Evolutionary conservation across 352 stramenopile species (phyloP).

Genomic region (Plasmopara viticola): DNA sequence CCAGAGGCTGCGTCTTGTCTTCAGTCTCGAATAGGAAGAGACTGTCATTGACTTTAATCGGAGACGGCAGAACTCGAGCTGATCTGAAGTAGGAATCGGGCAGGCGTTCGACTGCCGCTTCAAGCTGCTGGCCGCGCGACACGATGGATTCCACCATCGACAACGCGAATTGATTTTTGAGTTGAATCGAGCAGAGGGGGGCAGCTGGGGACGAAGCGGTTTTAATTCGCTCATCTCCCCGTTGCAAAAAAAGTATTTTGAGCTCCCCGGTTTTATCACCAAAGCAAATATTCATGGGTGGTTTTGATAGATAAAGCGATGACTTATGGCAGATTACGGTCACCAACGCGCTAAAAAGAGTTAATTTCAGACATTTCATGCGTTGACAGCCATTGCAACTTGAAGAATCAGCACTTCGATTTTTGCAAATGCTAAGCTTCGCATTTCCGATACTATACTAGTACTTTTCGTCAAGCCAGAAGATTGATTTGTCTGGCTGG

Average conservation of each 20-base stretch:
- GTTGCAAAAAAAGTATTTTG: conserved; percentile 9
- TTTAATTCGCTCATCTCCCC: conserved; percentile 14
- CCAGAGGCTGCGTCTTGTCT: conserved; percentile 28
- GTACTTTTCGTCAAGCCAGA: not conserved
- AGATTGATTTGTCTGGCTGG: not conserved
- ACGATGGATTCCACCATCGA: conserved; percentile 22
- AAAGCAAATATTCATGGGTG: not conserved
- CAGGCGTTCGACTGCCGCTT: conserved; percentile 59
- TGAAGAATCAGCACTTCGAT: too few relatives aligned
- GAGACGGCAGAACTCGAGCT: conserved; percentile 16
- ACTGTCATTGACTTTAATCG: conserved; percentile 13
- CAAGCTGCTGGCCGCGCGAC: conserved; percentile 57
- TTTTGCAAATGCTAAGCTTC: not conserved
- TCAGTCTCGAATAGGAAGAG: conserved; percentile 29
- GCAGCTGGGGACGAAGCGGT: conserved; percentile 14
- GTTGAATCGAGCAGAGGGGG: conserved; percentile 17
- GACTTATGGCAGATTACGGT: not conserved
- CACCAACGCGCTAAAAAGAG: not conserved
- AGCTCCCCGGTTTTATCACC: conserved; percentile 1
- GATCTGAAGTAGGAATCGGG: conserved; percentile 57
- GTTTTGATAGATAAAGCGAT: not conserved
- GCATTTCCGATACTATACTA: not conserved
- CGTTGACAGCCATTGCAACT: too few relatives aligned
- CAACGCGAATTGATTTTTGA: conserved; percentile 24
- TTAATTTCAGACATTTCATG: too few relatives aligned